Base-by-base conservation (phyloP, 352 stramenopile species). In the Globisporangium cylindrosporum region DNA sequence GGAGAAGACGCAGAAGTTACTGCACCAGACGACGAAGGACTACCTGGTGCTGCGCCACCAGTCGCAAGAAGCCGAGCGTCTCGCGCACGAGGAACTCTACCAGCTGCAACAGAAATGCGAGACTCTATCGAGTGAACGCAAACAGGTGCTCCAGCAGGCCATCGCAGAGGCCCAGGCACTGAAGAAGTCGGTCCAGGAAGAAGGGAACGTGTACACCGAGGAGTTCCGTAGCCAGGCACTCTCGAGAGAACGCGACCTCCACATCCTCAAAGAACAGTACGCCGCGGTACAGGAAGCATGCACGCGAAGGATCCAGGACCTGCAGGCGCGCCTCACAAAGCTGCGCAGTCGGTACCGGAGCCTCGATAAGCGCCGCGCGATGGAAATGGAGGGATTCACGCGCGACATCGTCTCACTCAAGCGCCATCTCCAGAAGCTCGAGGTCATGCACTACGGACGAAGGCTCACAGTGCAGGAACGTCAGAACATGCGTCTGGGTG, bases 301-400 rank as follows among this genome's bases (percentile, higher is more conserved):
- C 29, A 82, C 76, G 0, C 79, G 75, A 48, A 81, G 88, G 24
- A 92, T 93, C 48, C 76, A 92, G 38, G 81, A 91, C 64, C 65
- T 95, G 20, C 81, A 95, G 62, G 69, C 80, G 9, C 84, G 86
- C 4, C 59, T 95, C 22, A 86, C 81, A 32, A 91, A 85, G 56
- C 64, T 93, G 46, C 72, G 86, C 14, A 75, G 62, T 25, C 75
- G 82, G 6, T 94, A 93, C 55, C 81, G 72, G 2, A 84, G 69
- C 60, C 63, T 95, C 7, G 86, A 93, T 59, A 87, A 81, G 25
- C 74, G 88, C 20, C 78, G 88, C 12, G 76, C 82, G 1, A 89
- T 95, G 84, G 88, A 95, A 64, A 93, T 93, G 84, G 88, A 95
- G 55, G 88, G 86, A 0, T 95, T 94, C 67, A 89, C 82, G 20